Percentiles rank a stretch among this genome's conserved stretches.
Conservation (phyloP, 139 green algal species). For the Chlamydomonas sp. region DNA sequence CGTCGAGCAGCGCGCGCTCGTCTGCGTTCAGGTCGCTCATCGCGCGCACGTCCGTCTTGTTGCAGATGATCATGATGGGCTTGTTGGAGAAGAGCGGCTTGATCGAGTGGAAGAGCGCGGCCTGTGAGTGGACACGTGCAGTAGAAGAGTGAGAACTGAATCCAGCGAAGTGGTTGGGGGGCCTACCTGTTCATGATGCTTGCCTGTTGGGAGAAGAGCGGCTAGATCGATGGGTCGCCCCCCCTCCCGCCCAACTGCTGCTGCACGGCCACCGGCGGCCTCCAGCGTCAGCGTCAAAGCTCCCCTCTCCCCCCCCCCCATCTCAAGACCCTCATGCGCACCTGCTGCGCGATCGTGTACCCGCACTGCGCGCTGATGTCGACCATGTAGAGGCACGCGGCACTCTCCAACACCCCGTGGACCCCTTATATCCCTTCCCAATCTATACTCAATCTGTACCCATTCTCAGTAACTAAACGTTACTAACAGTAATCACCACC, state of each 20-base stretch:
- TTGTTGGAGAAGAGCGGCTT: constrained; percentile 99
- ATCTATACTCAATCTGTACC: too few relatives aligned
- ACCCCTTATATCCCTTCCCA: too few relatives aligned
- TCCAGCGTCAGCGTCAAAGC: not conserved
- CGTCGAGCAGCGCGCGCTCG: constrained; percentile 65
- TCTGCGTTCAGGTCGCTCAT: constrained; percentile 32
- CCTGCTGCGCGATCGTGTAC: constrained; percentile 87
- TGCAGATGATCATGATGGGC: constrained; percentile 91
- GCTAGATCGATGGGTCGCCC: too few relatives aligned
- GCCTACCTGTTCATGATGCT: too few relatives aligned
- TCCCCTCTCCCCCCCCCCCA: not conserved
- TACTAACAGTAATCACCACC: too few relatives aligned
- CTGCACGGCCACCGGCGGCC: too few relatives aligned
- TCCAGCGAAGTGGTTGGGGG: too few relatives aligned
- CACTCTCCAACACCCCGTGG: too few relatives aligned
- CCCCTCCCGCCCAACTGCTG: too few relatives aligned
- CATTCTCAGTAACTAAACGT: too few relatives aligned
- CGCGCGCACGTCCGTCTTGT: constrained; percentile 62
- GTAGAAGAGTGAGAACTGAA: constrained; percentile 74
- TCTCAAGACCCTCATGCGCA: not conserved
- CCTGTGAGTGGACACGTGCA: constrained; percentile 74
- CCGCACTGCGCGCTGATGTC: constrained; percentile 92
- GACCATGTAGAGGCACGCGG: constrained; percentile 81
- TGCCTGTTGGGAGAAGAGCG: too few relatives aligned
- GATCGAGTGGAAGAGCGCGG: constrained; percentile 93